Evolutionary conservation across 2,329 filamentous ascomycete genomes (phyloP), one percentile per base, ranked within the genome.

Genomic region (Aspergillus proliferans): DNA sequence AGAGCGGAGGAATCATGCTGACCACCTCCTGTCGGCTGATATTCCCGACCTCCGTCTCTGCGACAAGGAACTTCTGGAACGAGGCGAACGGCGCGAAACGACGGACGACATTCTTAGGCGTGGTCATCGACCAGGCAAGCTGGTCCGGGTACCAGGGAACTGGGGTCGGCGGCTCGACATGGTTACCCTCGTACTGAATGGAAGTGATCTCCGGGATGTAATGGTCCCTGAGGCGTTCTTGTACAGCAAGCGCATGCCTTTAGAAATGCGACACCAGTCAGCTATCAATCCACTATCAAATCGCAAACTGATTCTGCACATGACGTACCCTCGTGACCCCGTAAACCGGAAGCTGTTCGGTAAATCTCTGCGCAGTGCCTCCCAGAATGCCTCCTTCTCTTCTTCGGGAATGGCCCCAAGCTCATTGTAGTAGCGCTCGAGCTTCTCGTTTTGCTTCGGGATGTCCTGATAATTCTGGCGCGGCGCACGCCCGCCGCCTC

Each of bases 311-410:
- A 38, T 42, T 22, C 28, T 26, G 21, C 24, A 12, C 15, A 44
- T 52, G 43, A 69, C 71, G 51, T 77, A 88, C 85, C 88, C 88
- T 78, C 92, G 94, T 43, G 90, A 96, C 34, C 93, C 93, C 52
- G 90, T 94, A 73, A 98, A 98, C 53, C 93, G 84, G 76, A 97
- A 98, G 71, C 91, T 96, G 75, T 96, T 97, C 48, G 93, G 93
- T 45, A 98, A 76, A 66, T 97, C 91, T 55, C 85, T 82, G 62
- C 84, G 82, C 67, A 97, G 76, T 0, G 87, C 82, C 34, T 81
- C 79, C 93, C 93, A 98, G 71, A 96, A 97, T 8, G 81, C 78
- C 49, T 83, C 76, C 62, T 81, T 83, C 72, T 97, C 92, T 42
- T 85, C 82, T 45, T 90, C 87, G 0, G 86, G 79, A 6, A 97